Conservation (phyloP, 768 basidiomycete species). For the Tulasnella calospora region DNA sequence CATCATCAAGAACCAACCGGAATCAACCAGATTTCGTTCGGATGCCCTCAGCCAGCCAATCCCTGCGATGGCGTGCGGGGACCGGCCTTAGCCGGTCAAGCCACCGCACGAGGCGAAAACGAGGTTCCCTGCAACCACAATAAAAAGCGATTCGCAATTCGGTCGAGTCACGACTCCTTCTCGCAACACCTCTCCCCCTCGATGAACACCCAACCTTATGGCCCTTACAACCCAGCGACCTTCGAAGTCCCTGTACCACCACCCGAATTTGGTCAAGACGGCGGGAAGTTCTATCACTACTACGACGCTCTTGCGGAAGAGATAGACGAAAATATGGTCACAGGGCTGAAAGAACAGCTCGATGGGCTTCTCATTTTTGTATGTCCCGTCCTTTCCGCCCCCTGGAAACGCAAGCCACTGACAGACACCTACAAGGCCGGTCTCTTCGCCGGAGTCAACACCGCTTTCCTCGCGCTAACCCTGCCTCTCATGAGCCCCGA, state of each 20-base stretch:
- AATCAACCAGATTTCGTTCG: too few relatives aligned
- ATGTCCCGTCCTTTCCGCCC: not conserved
- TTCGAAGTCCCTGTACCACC: not conserved
- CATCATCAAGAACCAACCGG: too few relatives aligned
- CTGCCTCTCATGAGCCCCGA: not conserved
- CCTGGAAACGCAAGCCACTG: not conserved
- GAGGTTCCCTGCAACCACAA: not conserved
- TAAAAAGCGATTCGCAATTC: not conserved
- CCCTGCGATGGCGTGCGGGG: too few relatives aligned
- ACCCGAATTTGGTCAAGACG: not conserved
- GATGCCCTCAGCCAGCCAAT: too few relatives aligned
- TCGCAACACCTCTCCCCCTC: not conserved
- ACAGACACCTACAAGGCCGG: not conserved
- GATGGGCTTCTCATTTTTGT: not conserved
- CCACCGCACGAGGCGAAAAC: too few relatives aligned
- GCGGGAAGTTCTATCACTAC: not conserved
- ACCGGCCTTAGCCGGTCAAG: too few relatives aligned
- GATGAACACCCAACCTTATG: not conserved
- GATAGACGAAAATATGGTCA: not conserved
- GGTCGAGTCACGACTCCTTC: not conserved
- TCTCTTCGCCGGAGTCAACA: not conserved
- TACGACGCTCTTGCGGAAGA: not conserved
- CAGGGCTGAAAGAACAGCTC: not conserved
- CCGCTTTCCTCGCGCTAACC: not conserved
- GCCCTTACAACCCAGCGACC: not conserved